phyloP scores from a whole-genome alignment of 371 early-diverging fungal genomes.

The Apophysomyces ossiformis region DNA sequence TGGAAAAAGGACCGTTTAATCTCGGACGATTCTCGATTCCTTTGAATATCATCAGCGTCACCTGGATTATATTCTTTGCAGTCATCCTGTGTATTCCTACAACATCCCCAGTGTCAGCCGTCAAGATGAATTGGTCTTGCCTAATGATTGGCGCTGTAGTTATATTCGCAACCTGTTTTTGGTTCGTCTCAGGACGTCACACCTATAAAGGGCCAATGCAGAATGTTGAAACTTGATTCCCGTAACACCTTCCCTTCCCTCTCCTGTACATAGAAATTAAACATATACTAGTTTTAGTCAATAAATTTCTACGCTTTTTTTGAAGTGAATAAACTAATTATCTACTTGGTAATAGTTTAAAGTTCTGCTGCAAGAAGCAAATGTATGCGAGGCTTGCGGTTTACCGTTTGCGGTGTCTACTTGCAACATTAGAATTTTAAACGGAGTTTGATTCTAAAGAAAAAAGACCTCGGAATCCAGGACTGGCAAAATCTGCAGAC shows the following conservation, averaged over 20 bases:
- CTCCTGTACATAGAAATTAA: conserved; percentile 2
- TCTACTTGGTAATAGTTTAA: too few relatives aligned
- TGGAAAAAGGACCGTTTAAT: conserved; percentile 26
- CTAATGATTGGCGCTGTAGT: conserved; percentile 34
- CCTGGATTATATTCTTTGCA: conserved; percentile 34
- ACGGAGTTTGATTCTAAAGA: too few relatives aligned
- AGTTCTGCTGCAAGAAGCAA: too few relatives aligned
- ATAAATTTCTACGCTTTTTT: not conserved
- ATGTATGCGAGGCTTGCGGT: too few relatives aligned
- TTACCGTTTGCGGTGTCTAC: too few relatives aligned
- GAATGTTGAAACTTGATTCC: conserved; percentile 1
- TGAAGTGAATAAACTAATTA: not conserved
- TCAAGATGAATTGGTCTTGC: conserved; percentile 32
- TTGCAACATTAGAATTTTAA: too few relatives aligned
- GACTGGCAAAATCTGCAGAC: not conserved
- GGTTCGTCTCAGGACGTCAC: conserved; percentile 24
- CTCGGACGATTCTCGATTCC: conserved; percentile 31
- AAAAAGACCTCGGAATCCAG: not conserved
- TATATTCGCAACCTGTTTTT: conserved; percentile 25
- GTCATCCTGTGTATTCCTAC: conserved; percentile 34
- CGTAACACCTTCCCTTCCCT: not conserved
- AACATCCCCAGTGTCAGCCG: conserved; percentile 20
- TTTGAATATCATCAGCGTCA: conserved; percentile 24
- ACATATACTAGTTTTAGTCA: not conserved
- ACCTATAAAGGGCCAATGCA: conserved; percentile 26